A percentile compares a stretch with the other conserved stretches of the same genome.
phyloP scores from a whole-genome alignment of 2,329 filamentous ascomycete species.

The Daldinia eschscholtzii region DNA sequence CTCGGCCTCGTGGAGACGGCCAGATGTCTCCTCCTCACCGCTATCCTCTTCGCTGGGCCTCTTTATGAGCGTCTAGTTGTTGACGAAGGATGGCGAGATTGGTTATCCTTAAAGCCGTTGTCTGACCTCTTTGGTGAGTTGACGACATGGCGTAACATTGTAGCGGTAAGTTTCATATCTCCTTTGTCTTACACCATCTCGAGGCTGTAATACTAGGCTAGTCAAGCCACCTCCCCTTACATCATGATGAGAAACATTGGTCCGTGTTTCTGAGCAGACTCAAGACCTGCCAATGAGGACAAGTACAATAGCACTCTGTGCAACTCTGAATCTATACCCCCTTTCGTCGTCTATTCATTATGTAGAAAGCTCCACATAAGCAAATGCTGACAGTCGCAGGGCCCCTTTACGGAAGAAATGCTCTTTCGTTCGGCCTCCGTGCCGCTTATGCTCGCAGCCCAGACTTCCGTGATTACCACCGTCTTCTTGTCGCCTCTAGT shows the following conservation, averaged over 20 bases:
- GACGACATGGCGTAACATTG: slow-evolving; percentile 87
- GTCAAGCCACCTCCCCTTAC: slow-evolving; percentile 43
- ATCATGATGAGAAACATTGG: slow-evolving; percentile 82
- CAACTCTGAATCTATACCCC: slow-evolving; percentile 41
- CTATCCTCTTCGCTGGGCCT: slow-evolving; percentile 84
- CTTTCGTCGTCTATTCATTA: not conserved
- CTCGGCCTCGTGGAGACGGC: slow-evolving; percentile 73
- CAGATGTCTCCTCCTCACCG: slow-evolving; percentile 76
- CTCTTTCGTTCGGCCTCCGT: slow-evolving; percentile 91
- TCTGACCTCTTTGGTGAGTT: slow-evolving; percentile 76
- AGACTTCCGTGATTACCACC: slow-evolving; percentile 67
- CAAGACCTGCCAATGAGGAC: slow-evolving; percentile 50
- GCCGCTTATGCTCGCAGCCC: slow-evolving; percentile 82
- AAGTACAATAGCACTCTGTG: slow-evolving; percentile 54
- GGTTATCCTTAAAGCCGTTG: slow-evolving; percentile 68
- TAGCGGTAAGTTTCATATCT: slow-evolving; percentile 73
- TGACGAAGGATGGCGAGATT: slow-evolving; percentile 76
- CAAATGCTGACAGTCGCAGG: slow-evolving; percentile 60
- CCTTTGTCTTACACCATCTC: not conserved
- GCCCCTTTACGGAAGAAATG: slow-evolving; percentile 91
- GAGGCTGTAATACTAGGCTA: not conserved
- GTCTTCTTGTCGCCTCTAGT: slow-evolving; percentile 88
- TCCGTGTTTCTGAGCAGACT: slow-evolving; percentile 83
- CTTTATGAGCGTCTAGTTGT: slow-evolving; percentile 83
- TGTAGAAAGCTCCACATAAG: slow-evolving; percentile 14